These are phyloP conservation scores for Trametes polyzona DNA, from an alignment of 1,284 basidiomycete species.

Conservation along the genomic window DNA sequence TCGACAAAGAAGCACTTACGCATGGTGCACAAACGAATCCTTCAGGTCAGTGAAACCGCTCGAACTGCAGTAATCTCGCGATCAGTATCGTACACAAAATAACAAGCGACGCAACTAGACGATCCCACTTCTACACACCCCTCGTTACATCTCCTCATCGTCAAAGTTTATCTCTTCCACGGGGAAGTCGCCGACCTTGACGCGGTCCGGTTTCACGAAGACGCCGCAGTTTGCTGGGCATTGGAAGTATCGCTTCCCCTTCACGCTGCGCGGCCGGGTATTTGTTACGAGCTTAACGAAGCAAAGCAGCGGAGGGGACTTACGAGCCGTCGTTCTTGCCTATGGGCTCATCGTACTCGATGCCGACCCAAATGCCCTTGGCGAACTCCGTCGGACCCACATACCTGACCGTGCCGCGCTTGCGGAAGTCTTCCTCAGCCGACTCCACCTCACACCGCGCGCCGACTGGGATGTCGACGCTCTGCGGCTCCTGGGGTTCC, in stretches of 20 bases:
- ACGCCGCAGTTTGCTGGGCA: constrained; percentile 80
- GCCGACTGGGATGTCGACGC: constrained; percentile 59
- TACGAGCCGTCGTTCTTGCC: constrained; percentile 96
- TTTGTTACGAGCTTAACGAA: no score
- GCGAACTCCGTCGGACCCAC: constrained; percentile 85
- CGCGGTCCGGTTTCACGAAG: constrained; percentile 87
- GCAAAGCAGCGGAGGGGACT: constrained; percentile 40
- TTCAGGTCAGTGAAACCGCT: no score
- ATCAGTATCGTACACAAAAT: no score
- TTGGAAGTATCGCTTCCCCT: constrained; percentile 85
- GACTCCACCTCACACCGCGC: constrained; percentile 86
- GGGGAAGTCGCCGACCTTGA: constrained; percentile 87
- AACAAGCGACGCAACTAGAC: no score
- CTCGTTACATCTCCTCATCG: constrained; percentile 58
- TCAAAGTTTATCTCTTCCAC: constrained; percentile 75
- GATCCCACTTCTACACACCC: no score
- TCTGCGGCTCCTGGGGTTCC: constrained; percentile 35
- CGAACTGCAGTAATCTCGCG: no score
- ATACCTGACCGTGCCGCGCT: constrained; percentile 85
- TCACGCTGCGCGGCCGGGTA: constrained; percentile 56
- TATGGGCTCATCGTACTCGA: constrained; percentile 95
- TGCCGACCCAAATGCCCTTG: constrained; percentile 85
- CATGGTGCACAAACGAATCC: no score
- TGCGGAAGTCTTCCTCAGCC: constrained; percentile 63
- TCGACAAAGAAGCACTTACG: no score